phyloP scores from a whole-genome alignment of 768 basidiomycete genomes.

The Postia placenta region DNA sequence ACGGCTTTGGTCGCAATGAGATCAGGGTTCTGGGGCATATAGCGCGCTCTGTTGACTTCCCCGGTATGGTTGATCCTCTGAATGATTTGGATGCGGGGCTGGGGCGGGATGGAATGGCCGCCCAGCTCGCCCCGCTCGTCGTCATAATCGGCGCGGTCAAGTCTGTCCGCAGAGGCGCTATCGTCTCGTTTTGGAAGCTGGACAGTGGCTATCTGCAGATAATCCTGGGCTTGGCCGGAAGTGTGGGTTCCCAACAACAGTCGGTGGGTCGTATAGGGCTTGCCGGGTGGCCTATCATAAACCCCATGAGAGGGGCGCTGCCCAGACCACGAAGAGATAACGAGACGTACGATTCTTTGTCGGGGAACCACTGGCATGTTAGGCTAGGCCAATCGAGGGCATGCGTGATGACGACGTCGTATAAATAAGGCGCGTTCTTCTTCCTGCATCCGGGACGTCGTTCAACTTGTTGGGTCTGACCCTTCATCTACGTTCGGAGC shows the following conservation, averaged over 20 bases:
- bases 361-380: slow-evolving; percentile 99
- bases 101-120: slow-evolving; percentile 80
- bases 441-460: slow-evolving; percentile 54
- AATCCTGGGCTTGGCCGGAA: slow-evolving; percentile 88
- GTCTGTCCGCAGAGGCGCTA: slow-evolving; percentile 63
- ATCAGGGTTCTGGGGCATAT: slow-evolving; percentile 99
- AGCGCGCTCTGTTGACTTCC: slow-evolving; percentile 95
- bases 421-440: slow-evolving; percentile 96
- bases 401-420: slow-evolving; percentile 96
- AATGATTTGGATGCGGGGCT: slow-evolving; percentile 81
- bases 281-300: slow-evolving; percentile 70
- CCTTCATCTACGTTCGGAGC: not conserved
- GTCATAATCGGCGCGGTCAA: slow-evolving; percentile 78
- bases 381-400: slow-evolving; percentile 97
- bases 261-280: slow-evolving; percentile 92
- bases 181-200: slow-evolving; percentile 83
- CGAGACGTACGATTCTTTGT: slow-evolving; percentile 77
- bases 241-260: slow-evolving; percentile 97
- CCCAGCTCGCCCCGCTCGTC: slow-evolving; percentile 93
- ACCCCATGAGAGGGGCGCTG: not conserved
- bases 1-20: slow-evolving; percentile 93
- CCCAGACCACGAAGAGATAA: not conserved
- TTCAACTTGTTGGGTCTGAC: not conserved
- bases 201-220: slow-evolving; percentile 92
- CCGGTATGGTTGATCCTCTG: slow-evolving; percentile 94